Evolutionary conservation across 2,329 filamentous ascomycete genomes (phyloP).

Genomic region (Akanthomyces muscarius): DNA sequence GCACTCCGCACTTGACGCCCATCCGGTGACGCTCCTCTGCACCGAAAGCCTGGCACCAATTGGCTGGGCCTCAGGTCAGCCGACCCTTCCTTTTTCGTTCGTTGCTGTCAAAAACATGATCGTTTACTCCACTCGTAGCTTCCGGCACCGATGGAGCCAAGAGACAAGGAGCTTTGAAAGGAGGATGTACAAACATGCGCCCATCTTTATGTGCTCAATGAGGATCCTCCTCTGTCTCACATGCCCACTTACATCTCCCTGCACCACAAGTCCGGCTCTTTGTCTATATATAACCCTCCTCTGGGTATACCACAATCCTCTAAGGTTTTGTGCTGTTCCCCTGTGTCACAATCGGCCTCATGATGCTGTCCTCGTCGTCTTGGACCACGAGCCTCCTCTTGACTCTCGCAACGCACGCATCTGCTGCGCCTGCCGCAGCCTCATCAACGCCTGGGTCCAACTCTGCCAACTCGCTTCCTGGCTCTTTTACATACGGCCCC

Average conservation of each 20-base stretch:
- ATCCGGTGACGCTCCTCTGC: slow-evolving; percentile 2
- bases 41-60: not conserved
- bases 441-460: too few species aligned
- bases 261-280: not conserved
- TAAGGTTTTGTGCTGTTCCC: not conserved
- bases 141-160: not conserved
- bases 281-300: not conserved
- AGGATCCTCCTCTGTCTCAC: slow-evolving; percentile 8
- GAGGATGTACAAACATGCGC: not conserved
- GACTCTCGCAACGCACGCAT: not conserved
- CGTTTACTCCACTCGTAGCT: not conserved
- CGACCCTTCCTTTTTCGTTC: not conserved
- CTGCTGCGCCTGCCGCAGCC: not conserved
- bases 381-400: slow-evolving; percentile 1
- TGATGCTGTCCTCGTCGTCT: not conserved
- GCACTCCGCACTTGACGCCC: not conserved
- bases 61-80: not conserved
- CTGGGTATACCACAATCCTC: not conserved
- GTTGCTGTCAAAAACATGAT: not conserved
- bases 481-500: slow-evolving; percentile 28
- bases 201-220: not conserved
- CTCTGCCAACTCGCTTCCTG: slow-evolving; percentile 17
- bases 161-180: not conserved
- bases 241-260: slow-evolving; percentile 2
- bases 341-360: not conserved